These are phyloP conservation scores for Fonsecaea monophora DNA, from an alignment of 2,329 filamentous ascomycete species.

Conservation along the genomic window DNA sequence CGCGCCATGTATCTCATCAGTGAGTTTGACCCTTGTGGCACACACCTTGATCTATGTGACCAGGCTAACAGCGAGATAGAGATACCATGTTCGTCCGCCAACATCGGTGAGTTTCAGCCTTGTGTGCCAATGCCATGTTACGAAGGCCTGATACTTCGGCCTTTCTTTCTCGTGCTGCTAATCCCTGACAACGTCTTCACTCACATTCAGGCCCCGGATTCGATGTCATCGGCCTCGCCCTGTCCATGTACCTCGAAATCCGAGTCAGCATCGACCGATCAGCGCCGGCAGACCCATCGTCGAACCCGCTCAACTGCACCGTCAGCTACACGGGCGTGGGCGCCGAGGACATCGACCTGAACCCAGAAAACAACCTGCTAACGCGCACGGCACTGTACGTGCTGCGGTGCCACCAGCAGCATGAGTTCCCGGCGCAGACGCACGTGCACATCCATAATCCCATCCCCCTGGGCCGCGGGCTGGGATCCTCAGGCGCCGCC, in stretches of 20 bases:
- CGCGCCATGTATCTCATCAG: constrained; percentile 37
- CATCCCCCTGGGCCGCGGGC: constrained; percentile 87
- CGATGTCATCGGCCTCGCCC: constrained; percentile 91
- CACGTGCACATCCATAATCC: constrained; percentile 95
- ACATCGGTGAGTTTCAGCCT: constrained; percentile 68
- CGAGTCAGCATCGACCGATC: constrained; percentile 72
- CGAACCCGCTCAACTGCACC: constrained; percentile 70
- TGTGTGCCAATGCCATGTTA: neutral
- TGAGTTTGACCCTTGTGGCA: constrained; percentile 18
- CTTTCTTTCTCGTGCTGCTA: neutral
- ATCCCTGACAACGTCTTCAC: neutral
- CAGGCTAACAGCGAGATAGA: constrained; percentile 24
- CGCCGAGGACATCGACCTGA: constrained; percentile 75
- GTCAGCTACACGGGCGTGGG: constrained; percentile 89
- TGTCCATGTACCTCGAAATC: constrained; percentile 92
- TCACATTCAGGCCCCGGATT: constrained; percentile 73
- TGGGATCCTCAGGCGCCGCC: constrained; percentile 94
- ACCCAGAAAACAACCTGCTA: constrained; percentile 88
- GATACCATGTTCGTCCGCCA: constrained; percentile 87
- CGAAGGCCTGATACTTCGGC: neutral
- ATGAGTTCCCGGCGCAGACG: constrained; percentile 82
- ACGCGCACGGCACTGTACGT: constrained; percentile 95
- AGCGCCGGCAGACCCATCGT: constrained; percentile 31
- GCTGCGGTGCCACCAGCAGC: constrained; percentile 86
- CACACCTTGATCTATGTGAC: neutral